phyloP scores from a whole-genome alignment of 192 early-diverging fungal genomes.

The Neocallimastix lanati region DNA sequence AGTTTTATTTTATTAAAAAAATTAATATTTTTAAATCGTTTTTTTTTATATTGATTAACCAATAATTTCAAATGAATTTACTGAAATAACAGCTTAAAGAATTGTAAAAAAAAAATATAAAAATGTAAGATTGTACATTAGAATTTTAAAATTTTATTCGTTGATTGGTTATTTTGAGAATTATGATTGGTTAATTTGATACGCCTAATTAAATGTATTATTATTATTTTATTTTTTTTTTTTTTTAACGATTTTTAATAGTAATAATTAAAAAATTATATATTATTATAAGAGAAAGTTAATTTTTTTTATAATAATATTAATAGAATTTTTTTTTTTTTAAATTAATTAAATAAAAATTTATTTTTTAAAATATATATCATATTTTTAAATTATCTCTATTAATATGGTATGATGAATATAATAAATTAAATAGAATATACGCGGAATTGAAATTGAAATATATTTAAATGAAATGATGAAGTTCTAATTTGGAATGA shows the following conservation, averaged over 20 bases:
- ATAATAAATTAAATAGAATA: too few relatives aligned
- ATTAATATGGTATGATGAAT: too few relatives aligned
- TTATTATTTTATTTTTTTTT: neutral
- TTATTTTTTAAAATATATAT: too few relatives aligned
- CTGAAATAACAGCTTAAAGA: neutral
- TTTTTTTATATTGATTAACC: neutral
- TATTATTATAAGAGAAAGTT: neutral
- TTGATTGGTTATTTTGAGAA: neutral
- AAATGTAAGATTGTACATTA: neutral
- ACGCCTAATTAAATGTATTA: neutral
- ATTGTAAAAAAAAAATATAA: neutral
- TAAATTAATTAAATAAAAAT: too few relatives aligned
- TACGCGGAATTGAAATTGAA: too few relatives aligned
- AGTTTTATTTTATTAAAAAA: too few relatives aligned
- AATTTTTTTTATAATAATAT: too few relatives aligned
- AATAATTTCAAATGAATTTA: neutral
- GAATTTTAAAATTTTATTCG: neutral
- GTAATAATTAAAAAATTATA: neutral
- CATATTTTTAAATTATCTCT: too few relatives aligned
- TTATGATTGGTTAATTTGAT: neutral
- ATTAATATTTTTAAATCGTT: too few relatives aligned
- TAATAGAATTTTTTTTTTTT: too few relatives aligned
- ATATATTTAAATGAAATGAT: too few relatives aligned
- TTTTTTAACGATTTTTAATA: neutral
- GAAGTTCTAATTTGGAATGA: too few relatives aligned